Base-by-base conservation (phyloP, 2,329 filamentous ascomycete species). In the Colletotrichum sp. region DNA sequence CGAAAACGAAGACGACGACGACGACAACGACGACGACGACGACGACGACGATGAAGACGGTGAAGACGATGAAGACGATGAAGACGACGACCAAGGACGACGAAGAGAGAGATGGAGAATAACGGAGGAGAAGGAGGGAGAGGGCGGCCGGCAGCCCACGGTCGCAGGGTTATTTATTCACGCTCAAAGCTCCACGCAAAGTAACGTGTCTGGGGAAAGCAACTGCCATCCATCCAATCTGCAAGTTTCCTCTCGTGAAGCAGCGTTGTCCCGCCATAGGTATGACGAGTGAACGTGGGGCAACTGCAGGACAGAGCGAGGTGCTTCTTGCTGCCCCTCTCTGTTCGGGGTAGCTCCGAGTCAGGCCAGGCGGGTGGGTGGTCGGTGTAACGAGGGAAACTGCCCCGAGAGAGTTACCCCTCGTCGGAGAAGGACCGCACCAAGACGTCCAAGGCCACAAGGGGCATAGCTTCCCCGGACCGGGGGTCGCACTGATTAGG, bases 331-430 rank as follows among this genome's bases (percentile, higher is more conserved):
- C 31, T 27, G 31, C 43, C 57, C 43, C 43, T 51, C 43, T 24
- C n/a, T 13, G n/a, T 51, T 71, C 72, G 72, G 72, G 72, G 68
- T 71, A 71, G 72, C 68, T 73, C 63, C 68, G 72, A 71, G 72
- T 71, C 72, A 73, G 68, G 67, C 61, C 38, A 47, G 38, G 18
- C 38, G 38, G 38, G 38, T 47, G 38, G 38, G 18, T 51, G 43
- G 18, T 66, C 67, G 54, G 38, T 62, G 61, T 70, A 73, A 57
- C 5, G 16, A 62, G n/a, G 43, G 43, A 51, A 18, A 62, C 67
- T 61, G 66, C 67, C 67, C 71, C 67, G 43, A 73, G 54, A 38
- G 12, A 21, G n/a, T 36, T 64, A 51, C 54, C 57, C 61, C 43
- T 73, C 62, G 54, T 36, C 62, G 55, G 54, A 55, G 55, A n/a